Percentiles rank a stretch among this genome's conserved stretches.
These are phyloP conservation scores for Pleurotus djamor DNA, from an alignment of 768 basidiomycete genomes.

Conservation along the genomic window DNA sequence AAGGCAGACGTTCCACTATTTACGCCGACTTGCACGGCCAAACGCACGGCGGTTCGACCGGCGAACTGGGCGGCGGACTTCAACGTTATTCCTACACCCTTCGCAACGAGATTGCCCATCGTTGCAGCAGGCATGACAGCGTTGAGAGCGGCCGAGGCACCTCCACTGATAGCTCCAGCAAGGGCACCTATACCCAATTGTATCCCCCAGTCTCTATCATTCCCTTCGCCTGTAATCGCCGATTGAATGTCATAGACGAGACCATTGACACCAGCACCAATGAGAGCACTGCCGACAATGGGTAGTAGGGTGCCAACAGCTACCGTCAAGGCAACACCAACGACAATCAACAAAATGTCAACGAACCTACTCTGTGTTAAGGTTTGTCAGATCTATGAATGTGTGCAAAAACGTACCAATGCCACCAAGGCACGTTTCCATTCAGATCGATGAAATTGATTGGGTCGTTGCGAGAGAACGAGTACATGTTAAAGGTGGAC, in stretches of 20 bases:
- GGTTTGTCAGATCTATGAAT: background rate
- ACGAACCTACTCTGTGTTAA: background rate
- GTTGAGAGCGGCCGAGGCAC: conserved; percentile 5
- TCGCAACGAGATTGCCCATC: background rate
- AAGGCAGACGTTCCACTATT: background rate
- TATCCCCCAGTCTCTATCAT: conserved; percentile 12
- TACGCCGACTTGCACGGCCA: background rate
- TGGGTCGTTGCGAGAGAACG: conserved; percentile 12
- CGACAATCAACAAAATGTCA: background rate
- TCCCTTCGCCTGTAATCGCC: conserved; percentile 1
- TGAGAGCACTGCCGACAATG: background rate
- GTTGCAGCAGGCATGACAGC: conserved; percentile 9
- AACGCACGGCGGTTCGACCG: background rate
- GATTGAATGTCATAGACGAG: conserved; percentile 8
- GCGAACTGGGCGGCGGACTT: background rate
- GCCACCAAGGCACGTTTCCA: conserved; percentile 14
- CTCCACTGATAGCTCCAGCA: conserved; percentile 9
- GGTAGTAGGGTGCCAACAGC: background rate
- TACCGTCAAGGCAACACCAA: background rate
- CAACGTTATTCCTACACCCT: background rate
- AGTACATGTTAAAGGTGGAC: conserved; percentile 12
- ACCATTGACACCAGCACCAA: conserved; percentile 11
- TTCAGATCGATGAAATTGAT: conserved; percentile 12
- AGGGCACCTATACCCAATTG: conserved; percentile 10
- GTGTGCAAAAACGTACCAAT: conserved; percentile 5